Base-by-base conservation (phyloP, 2,329 filamentous ascomycete genomes). In the Fusarium globosum region DNA sequence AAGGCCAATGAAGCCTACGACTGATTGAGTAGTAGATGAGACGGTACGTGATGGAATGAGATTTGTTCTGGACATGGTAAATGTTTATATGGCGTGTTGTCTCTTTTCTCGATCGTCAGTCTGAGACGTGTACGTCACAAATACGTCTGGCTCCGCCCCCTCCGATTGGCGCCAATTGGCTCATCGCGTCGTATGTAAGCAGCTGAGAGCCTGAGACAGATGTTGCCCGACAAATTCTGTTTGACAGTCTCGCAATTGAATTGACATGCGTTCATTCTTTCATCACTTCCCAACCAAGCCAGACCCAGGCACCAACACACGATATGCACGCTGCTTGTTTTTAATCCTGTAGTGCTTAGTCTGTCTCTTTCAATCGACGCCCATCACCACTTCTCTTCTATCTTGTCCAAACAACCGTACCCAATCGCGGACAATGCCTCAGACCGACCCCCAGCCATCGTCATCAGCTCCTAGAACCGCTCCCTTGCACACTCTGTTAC, bases 1-100 rank as follows among this genome's bases (percentile, higher is more conserved):
- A 63, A 13, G 42, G 48, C 64, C 0, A 68, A 68, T n/a, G 48
- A 49, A 38, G 55, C 38, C 4, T 68, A 68, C 16, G 48, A 63
- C 28, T 68, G 48, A 63, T 38, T 68, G n/a, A 62, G 7, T 16
- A 30, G 14, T 16, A 1, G 21, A 14, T 11, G 13, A 2, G 2
- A 21, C 6, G n/a, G 12, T 58, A n/a, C 2, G 2, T 36, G 12
- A 15, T n/a, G 30, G 11, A 5, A 28, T 20, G 16, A 8, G 1
- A 3, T 11, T 20, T 26, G 26, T 26, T 26, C 26, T 26, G 26
- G 26, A 26, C 26, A 6, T 26, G 26, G 26, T 26, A 26, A 26
- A 26, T 26, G 26, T 26, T 26, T 26, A 26, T 26, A 30, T 30
- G 30, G 30, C 30, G 7, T 42, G 7, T n/a, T 42, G 21, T 15